Conservation (phyloP, 2,329 filamentous ascomycete genomes). For the Fusarium beomiforme region DNA sequence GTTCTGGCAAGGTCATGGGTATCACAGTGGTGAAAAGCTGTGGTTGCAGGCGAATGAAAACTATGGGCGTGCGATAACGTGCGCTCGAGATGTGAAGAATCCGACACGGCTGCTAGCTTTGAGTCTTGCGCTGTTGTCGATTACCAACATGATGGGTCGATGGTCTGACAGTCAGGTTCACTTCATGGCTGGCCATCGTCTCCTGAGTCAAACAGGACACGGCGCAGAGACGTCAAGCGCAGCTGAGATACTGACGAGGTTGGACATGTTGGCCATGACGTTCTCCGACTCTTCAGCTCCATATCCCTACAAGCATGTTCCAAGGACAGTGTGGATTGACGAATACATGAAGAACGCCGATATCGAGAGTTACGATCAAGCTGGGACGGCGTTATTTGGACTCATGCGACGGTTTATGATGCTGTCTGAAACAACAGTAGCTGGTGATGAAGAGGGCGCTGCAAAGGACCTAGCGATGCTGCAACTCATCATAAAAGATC, state of each 20-base stretch:
- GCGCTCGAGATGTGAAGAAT: conserved; percentile 42
- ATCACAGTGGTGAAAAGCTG: conserved; percentile 7
- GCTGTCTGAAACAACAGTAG: conserved; percentile 13
- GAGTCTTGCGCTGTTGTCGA: conserved; percentile 47
- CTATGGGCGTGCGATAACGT: conserved; percentile 44
- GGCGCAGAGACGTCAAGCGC: conserved; percentile 23
- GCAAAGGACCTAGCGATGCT: background rate
- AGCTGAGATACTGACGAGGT: conserved; percentile 41
- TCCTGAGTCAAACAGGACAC: conserved; percentile 38
- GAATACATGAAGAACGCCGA: conserved; percentile 3
- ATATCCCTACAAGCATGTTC: conserved; percentile 39
- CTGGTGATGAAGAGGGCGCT: background rate
- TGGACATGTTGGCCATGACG: conserved; percentile 50
- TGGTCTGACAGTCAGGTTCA: conserved; percentile 47
- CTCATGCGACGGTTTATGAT: conserved; percentile 37
- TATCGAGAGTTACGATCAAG: conserved; percentile 37
- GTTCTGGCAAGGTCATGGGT: conserved; percentile 8
- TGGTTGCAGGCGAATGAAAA: conserved; percentile 38
- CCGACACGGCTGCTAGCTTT: conserved; percentile 43
- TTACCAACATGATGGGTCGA: conserved; percentile 46
- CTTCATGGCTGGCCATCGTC: conserved; percentile 42
- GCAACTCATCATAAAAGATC: conserved; percentile 10
- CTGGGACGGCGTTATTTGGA: conserved; percentile 34
- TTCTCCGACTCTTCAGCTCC: conserved; percentile 47
- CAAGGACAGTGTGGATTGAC: conserved; percentile 22